Evolutionary conservation across 2,329 filamentous ascomycete genomes (phyloP), one percentile per base, ranked within the genome.

Genomic region (Ilyonectria robusta): DNA sequence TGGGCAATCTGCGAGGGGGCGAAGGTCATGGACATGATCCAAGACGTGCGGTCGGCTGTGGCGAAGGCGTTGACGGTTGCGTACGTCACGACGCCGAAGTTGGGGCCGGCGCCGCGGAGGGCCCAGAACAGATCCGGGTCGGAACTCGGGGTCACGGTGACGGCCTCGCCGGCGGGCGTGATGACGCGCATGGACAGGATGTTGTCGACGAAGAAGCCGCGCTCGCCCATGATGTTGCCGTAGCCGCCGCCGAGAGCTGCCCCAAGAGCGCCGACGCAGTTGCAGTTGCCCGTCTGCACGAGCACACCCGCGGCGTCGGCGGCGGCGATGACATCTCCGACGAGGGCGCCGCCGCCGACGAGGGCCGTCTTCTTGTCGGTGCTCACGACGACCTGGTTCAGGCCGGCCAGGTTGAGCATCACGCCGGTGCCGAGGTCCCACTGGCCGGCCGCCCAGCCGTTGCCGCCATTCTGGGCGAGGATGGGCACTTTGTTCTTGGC

Each of bases 71-170:
- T 82, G 69, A 86, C 83, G 23, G 77, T 81, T n/a, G 84, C 80
- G 66, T 80, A 84, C 60, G 83, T 72, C 42, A 87, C 80, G 59
- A 87, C 82, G 53, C 85, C 85, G 67, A 87, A 82, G 70, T 87
- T 87, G 8, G 82, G 84, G 1, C 84, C 85, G 4, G 85, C 85
- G 19, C 23, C 23, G 23, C 23, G 23, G 23, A 26, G 23, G 23
- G 23, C 23, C 23, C 23, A 26, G 23, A 26, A 78, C 0, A 87
- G 73, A 67, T 86, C 84, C 9, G 69, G 35, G 56, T 79, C 65
- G 44, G 72, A 72, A 2, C 59, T 66, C 3, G 58, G 55, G 13
- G 72, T 77, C n/a, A 76, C 75, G 2, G 68, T 74, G 13, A 75
- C 61, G 11, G 72, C 64, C 23, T 67, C 58, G 15, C 79, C 78